Evolutionary conservation across 306 rosid species (phyloP).

Genomic region (Dicorynia guianensis): DNA sequence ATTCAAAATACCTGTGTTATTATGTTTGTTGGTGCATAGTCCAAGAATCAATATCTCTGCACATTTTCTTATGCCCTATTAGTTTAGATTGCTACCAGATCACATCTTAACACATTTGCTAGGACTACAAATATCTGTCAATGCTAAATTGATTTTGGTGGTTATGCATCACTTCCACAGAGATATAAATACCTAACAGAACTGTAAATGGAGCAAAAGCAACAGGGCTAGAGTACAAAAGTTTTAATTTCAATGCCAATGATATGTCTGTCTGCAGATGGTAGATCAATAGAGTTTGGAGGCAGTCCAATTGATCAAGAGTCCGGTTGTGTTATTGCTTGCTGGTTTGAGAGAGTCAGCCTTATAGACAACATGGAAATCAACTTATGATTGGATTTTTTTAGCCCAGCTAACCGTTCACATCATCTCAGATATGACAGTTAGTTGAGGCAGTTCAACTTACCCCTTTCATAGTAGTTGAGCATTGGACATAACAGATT

Average conservation of each 20-base stretch:
- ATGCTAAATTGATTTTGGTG: conserved; percentile 7
- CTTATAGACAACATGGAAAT: conserved; percentile 88
- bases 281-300: conserved; percentile 75
- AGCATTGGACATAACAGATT: too few species aligned
- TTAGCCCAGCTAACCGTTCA: conserved; percentile 21
- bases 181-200: background rate
- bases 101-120: background rate
- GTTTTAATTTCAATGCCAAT: conserved; percentile 31
- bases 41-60: too few species aligned
- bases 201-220: conserved; percentile 27
- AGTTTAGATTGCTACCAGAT: background rate
- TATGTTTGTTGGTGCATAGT: too few species aligned
- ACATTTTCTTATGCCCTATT: conserved; percentile 9
- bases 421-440: conserved; percentile 16
- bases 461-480: background rate
- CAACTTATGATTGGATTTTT: conserved; percentile 40
- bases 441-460: conserved; percentile 7
- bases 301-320: conserved; percentile 63
- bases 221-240: too few species aligned
- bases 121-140: background rate
- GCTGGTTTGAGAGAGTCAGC: conserved; percentile 85
- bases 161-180: conserved; percentile 7
- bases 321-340: conserved; percentile 87
- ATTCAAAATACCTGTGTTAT: too few species aligned
- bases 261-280: conserved; percentile 58